Evolutionary conservation across 257 asterid genomes (phyloP), one percentile per base, ranked within the genome.

Genomic region (Sherardia arvensis): DNA sequence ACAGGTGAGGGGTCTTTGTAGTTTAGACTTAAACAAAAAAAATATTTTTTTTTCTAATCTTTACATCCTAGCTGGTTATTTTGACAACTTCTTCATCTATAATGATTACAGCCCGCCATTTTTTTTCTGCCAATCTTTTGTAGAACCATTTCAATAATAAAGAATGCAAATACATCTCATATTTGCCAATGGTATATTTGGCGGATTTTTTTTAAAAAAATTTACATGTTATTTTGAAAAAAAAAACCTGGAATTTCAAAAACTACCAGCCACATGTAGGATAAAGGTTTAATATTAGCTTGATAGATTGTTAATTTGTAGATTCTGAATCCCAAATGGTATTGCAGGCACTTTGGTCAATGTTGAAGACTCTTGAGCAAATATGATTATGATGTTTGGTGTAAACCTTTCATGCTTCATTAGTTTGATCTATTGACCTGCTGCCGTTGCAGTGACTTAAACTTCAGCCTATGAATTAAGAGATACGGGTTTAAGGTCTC

Each of bases 311-410:
- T 80, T 79, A 60, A 80, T 72, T 45, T 76, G 30, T 65, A 76
- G 71, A 71, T 68, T 85, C 85, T 85, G 76, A 82, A 83, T 74
- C 56, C 64, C 60, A 66, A 69, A 81, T 81, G 82, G 68, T 78
- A 75, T 86, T 86, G 95, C 91, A 86, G 95, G 95, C 78, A 78
- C 87, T 48, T 66, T 72, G 74, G 45, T 72, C 78, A 70, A 64
- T 76, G 72, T 64, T 76, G 85, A 79, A 71, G 82, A 73, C 76
- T 69, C 86, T 69, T 69, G 90, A 69, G 77, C 85, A 78, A 74
- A 71, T 69, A 32, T 76, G 74, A 68, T 73, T 77, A 72, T 75
- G 83, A 75, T 75, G 66, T 74, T 77, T 66, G 83, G 80, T 80
- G 76, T 75, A 69, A 79, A 57, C 53, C 72, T 55, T 77, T 29